phyloP scores from a whole-genome alignment of 2,329 filamentous ascomycete genomes.

The Arthroderma sp. region DNA sequence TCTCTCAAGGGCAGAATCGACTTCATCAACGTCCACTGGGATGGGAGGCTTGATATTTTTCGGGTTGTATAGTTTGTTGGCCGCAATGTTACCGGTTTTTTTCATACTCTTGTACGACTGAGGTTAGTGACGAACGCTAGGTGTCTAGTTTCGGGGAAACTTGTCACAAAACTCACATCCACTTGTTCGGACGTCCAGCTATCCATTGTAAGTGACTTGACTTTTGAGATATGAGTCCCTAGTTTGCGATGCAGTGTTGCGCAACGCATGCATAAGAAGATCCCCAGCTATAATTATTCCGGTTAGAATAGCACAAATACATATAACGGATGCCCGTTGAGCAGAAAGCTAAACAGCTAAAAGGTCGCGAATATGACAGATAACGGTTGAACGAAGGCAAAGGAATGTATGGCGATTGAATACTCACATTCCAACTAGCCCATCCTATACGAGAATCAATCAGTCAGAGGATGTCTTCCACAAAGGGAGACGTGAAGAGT shows the following conservation, averaged over 20 bases:
- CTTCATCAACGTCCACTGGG: constrained; percentile 81
- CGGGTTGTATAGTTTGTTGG: constrained; percentile 83
- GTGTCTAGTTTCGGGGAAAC: background rate
- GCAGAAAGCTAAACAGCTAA: too few species aligned
- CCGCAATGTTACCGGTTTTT: constrained; percentile 70
- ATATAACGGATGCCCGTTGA: too few species aligned
- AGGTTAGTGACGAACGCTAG: too few species aligned
- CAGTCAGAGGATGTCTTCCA: background rate
- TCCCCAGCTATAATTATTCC: constrained; percentile 52
- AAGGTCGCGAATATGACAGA: too few species aligned
- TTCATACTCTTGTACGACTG: constrained; percentile 64
- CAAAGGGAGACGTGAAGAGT: background rate
- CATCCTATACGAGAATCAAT: constrained; percentile 47
- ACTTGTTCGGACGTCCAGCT: constrained; percentile 94
- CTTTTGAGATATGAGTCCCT: constrained; percentile 94
- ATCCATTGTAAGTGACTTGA: constrained; percentile 98
- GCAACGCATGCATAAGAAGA: constrained; percentile 97
- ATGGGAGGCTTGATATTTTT: constrained; percentile 69
- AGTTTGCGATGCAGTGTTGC: constrained; percentile 89
- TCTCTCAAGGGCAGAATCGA: constrained; percentile 84
- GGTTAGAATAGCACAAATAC: too few species aligned
- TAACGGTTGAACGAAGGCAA: background rate
- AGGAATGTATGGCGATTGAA: constrained; percentile 5
- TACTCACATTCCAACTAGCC: constrained; percentile 88
- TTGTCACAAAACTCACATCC: constrained; percentile 51